Conservation (phyloP, 2,329 filamentous ascomycete species). For the Xylariomycetidae sp. region DNA sequence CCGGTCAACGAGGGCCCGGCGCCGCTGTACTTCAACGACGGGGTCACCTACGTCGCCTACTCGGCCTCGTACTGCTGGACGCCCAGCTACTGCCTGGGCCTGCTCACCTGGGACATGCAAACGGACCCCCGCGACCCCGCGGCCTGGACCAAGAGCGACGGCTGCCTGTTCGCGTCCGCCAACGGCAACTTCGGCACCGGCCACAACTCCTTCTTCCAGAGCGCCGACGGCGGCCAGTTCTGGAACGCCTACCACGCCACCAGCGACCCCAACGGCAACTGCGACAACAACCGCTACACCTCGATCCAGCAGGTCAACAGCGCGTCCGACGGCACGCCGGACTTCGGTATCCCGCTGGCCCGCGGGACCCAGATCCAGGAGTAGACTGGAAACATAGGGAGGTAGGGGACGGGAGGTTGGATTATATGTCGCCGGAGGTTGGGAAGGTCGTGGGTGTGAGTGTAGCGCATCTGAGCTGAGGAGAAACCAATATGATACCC, state of each 20-base stretch:
- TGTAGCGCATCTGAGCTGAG: no score
- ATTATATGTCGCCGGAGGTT: no score
- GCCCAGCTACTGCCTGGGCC: constrained; percentile 44
- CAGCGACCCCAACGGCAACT: constrained; percentile 39
- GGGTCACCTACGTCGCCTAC: constrained; percentile 48
- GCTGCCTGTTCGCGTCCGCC: constrained; percentile 43
- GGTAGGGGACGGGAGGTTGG: neutral
- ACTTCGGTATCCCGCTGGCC: constrained; percentile 37
- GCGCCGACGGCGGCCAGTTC: constrained; percentile 46
- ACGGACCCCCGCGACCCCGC: constrained; percentile 37
- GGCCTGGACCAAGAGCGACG: constrained; percentile 46
- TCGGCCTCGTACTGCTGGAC: constrained; percentile 54
- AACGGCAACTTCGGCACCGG: constrained; percentile 53
- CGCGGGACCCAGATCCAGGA: constrained; percentile 8
- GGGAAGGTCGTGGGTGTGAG: no score
- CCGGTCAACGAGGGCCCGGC: constrained; percentile 51
- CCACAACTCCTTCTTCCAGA: constrained; percentile 53
- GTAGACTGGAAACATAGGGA: constrained; percentile 1
- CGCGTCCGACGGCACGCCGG: constrained; percentile 44
- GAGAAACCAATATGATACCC: no score
- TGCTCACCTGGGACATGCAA: constrained; percentile 46
- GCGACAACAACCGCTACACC: constrained; percentile 48
- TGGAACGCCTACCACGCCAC: constrained; percentile 54
- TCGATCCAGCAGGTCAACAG: constrained; percentile 45
- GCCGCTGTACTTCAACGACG: constrained; percentile 46